Evolutionary conservation across 768 basidiomycete genomes (phyloP).

Genomic region (Tylopilus vinaceipallidus): DNA sequence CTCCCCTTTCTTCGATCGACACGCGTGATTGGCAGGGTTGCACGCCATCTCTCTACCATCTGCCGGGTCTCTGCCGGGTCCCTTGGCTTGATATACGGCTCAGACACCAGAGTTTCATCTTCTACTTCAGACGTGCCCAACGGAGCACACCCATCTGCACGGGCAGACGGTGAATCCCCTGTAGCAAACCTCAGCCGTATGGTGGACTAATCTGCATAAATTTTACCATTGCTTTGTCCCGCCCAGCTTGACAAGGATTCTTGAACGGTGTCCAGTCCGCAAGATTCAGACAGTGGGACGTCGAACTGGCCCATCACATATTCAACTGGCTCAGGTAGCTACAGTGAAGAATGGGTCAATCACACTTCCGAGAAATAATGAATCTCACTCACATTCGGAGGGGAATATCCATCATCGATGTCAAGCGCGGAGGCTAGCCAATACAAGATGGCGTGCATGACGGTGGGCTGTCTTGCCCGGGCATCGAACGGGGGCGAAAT

Average conservation of each 20-base stretch:
- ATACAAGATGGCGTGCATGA: conserved; percentile 51
- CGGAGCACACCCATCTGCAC: conserved; percentile 7
- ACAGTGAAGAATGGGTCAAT: not conserved
- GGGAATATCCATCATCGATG: conserved; percentile 29
- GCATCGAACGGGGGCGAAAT: conserved; percentile 45
- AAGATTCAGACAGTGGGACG: conserved; percentile 22
- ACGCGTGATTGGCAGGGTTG: conserved; percentile 20
- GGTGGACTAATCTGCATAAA: not conserved
- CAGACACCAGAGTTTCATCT: conserved; percentile 5
- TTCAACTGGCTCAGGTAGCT: conserved; percentile 33
- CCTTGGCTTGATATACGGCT: conserved; percentile 23
- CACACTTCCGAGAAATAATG: not conserved
- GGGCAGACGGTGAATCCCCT: conserved; percentile 29
- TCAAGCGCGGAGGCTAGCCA: conserved; percentile 55
- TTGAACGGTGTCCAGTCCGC: conserved; percentile 13
- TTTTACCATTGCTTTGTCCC: conserved; percentile 28
- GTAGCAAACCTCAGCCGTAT: not conserved
- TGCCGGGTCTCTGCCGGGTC: conserved; percentile 22
- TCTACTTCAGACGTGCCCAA: conserved; percentile 24
- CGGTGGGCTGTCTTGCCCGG: conserved; percentile 43
- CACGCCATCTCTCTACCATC: conserved; percentile 34
- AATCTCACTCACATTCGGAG: conserved; percentile 20
- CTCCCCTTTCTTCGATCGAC: conserved; percentile 13
- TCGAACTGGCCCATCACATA: conserved; percentile 31
- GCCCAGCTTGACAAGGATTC: conserved; percentile 34